A percentile compares a stretch with the other conserved stretches of the same genome.
Evolutionary conservation across 2,329 filamentous ascomycete species (phyloP).

Genomic region (Teratosphaeria pseudoeucalypti): DNA sequence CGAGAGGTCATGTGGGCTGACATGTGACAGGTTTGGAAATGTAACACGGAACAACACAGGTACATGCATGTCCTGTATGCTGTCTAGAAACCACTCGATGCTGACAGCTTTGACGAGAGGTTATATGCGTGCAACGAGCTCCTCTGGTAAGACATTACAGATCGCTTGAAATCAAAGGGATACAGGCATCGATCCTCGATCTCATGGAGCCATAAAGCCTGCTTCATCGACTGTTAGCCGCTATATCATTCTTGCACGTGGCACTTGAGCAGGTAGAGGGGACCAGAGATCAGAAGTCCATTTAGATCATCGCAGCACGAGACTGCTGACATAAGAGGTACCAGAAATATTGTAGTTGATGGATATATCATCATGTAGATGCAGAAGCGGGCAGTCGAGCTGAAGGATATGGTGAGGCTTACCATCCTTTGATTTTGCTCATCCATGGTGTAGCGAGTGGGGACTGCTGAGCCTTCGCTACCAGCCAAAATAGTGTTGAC

Average conservation of each 20-base stretch:
- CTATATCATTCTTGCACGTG: neutral
- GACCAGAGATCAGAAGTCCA: constrained; percentile 62
- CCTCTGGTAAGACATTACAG: no score
- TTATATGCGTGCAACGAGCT: no score
- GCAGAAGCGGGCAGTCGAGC: constrained; percentile 5
- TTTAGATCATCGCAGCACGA: constrained; percentile 63
- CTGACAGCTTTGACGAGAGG: no score
- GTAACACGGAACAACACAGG: no score
- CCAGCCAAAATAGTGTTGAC: neutral
- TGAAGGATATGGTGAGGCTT: neutral
- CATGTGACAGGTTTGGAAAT: no score
- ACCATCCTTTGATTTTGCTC: neutral
- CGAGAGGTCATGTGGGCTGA: no score
- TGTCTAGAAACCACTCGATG: no score
- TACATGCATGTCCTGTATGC: no score
- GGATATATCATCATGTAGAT: constrained; percentile 57
- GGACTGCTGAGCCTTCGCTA: neutral
- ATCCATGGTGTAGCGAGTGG: neutral
- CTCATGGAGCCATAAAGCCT: neutral
- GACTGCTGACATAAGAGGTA: constrained; percentile 90
- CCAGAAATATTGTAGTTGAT: constrained; percentile 66
- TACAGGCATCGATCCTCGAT: neutral
- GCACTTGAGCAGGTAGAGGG: neutral
- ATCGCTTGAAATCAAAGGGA: neutral
- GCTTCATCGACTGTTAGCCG: neutral